A percentile compares a stretch with the other conserved stretches of the same genome.
These are phyloP conservation scores for Wickerhamomyces sp. DNA, from an alignment of 1,139 yeast species.

Conservation along the genomic window DNA sequence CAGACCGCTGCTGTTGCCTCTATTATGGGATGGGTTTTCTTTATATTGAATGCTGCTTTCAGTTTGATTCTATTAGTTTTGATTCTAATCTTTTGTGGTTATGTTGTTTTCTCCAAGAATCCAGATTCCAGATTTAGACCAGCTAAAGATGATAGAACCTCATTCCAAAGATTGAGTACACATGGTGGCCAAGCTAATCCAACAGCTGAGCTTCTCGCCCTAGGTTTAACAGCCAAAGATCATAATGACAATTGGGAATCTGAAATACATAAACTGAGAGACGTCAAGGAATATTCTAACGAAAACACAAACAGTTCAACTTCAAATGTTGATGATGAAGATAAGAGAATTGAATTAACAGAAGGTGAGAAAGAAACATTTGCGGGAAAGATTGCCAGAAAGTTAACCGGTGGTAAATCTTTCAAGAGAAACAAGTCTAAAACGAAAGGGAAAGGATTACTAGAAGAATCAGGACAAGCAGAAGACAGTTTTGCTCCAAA, in stretches of 20 bases:
- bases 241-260: constrained; percentile 68
- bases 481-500: constrained; percentile 3
- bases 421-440: constrained; percentile 15
- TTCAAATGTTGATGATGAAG: constrained; percentile 13
- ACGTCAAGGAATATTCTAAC: constrained; percentile 21
- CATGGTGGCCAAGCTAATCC: constrained; percentile 27
- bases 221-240: constrained; percentile 68
- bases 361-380: constrained; percentile 27
- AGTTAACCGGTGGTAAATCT: constrained; percentile 24
- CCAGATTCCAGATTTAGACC: constrained; percentile 84
- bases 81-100: constrained; percentile 52
- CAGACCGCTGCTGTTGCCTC: constrained; percentile 66
- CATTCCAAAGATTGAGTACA: constrained; percentile 57
- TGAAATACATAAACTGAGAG: constrained; percentile 52
- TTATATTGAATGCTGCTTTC: constrained; percentile 73
- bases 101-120: constrained; percentile 62
- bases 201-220: constrained; percentile 59
- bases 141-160: constrained; percentile 78
- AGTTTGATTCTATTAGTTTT: constrained; percentile 58
- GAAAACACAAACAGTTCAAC: constrained; percentile 11
- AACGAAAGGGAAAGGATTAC: constrained; percentile 11
- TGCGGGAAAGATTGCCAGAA: constrained; percentile 31
- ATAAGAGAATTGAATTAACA: constrained; percentile 9
- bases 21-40: constrained; percentile 78
- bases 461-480: constrained; percentile 10